Evolutionary conservation across 208 protist genomes (phyloP).

Genomic region (Phytomonas francai): DNA sequence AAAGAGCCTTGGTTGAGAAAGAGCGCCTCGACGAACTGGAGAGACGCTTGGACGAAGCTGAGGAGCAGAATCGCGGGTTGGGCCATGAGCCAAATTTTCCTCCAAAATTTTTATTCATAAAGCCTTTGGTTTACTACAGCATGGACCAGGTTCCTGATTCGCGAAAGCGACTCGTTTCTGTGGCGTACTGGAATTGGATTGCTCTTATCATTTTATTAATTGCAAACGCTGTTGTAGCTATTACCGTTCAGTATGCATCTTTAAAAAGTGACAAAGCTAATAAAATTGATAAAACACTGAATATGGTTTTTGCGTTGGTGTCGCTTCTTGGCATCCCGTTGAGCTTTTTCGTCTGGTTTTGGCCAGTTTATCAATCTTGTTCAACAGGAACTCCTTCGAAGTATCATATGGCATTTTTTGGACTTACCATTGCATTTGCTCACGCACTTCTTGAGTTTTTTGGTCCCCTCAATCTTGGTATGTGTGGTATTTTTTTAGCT

Average conservation of each 20-base stretch:
- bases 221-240: constrained; percentile 39
- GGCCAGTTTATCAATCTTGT: constrained; percentile 43
- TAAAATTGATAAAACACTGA: constrained; percentile 30
- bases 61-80: constrained; percentile 11
- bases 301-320: constrained; percentile 32
- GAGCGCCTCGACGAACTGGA: constrained; percentile 52
- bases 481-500: constrained; percentile 40
- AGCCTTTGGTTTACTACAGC: constrained; percentile 59
- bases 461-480: constrained; percentile 31
- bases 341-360: constrained; percentile 69
- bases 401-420: constrained; percentile 48
- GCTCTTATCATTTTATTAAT: constrained; percentile 44
- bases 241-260: constrained; percentile 28
- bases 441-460: constrained; percentile 48
- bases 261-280: neutral
- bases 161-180: constrained; percentile 35
- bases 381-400: constrained; percentile 31
- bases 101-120: constrained; percentile 60
- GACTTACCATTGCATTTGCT: constrained; percentile 40
- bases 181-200: constrained; percentile 66
- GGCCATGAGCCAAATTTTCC: constrained; percentile 55
- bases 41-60: constrained; percentile 17
- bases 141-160: constrained; percentile 30
- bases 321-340: constrained; percentile 58
- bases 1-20: constrained; percentile 52